These are phyloP conservation scores for Penicillium hesseltinei DNA, from an alignment of 2,329 filamentous ascomycete genomes.

Conservation along the genomic window DNA sequence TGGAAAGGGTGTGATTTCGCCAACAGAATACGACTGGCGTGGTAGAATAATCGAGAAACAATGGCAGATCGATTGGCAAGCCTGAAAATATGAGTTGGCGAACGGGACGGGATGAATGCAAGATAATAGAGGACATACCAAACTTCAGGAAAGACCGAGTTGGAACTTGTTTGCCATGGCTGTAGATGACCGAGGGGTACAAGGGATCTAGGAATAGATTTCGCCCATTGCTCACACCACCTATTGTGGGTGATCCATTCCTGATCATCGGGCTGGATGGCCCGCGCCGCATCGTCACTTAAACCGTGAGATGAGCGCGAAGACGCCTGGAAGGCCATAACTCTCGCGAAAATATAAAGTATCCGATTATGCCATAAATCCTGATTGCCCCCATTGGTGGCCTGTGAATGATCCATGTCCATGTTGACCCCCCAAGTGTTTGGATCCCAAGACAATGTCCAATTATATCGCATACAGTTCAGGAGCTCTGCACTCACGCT, in stretches of 20 bases:
- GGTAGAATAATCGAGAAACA: slow-evolving; percentile 81
- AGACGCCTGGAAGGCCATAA: slow-evolving; percentile 77
- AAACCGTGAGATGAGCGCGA: slow-evolving; percentile 61
- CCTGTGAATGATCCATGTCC: slow-evolving; percentile 60
- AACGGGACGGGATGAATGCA: not conserved
- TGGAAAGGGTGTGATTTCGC: slow-evolving; percentile 74
- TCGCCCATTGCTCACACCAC: slow-evolving; percentile 82
- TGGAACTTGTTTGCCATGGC: slow-evolving; percentile 63
- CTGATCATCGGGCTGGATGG: slow-evolving; percentile 61
- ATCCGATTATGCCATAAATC: slow-evolving; percentile 87
- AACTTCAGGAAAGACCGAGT: slow-evolving; percentile 79
- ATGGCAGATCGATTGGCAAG: slow-evolving; percentile 79
- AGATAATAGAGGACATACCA: slow-evolving; percentile 58
- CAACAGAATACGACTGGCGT: slow-evolving; percentile 78
- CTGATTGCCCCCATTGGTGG: slow-evolving; percentile 61
- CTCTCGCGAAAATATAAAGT: slow-evolving; percentile 81
- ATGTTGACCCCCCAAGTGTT: slow-evolving; percentile 87
- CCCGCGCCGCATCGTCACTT: slow-evolving; percentile 54
- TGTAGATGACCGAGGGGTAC: slow-evolving; percentile 76
- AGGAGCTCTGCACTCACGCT: slow-evolving; percentile 90
- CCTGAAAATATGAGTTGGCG: slow-evolving; percentile 47
- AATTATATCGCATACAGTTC: slow-evolving; percentile 82
- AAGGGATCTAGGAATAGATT: slow-evolving; percentile 78
- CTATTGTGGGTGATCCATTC: slow-evolving; percentile 79
- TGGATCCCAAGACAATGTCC: slow-evolving; percentile 82